Base-by-base conservation (phyloP, 306 rosid species). In the Alnus glutinosa region DNA sequence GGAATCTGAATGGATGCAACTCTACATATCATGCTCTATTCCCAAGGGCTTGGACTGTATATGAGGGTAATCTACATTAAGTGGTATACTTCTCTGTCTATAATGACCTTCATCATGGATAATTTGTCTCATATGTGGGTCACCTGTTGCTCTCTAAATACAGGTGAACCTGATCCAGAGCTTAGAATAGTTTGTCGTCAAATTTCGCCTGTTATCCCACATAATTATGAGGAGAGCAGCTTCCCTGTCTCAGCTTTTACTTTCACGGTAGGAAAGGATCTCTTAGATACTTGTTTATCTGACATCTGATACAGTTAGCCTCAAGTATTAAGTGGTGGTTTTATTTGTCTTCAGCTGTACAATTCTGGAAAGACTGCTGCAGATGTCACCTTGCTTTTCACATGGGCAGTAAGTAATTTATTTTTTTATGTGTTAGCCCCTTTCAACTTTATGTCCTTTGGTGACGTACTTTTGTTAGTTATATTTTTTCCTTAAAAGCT, bases 191-290 rank as follows among this genome's bases (percentile, higher is more conserved):
- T 91, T 72, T 91, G 97, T 87, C 97, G 95, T 80, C 98, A 94
- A 88, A 88, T 94, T 83, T 94, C 97, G 73, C 98, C 98, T 50
- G 32, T 94, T 82, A 89, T 94, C 68, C 98, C 98, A 48, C 95
- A 94, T 81, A 94, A 92, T 84, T 94, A 94, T 85, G 88, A 86
- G 93, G 98, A 94, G 84, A 94, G 98, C 84, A 94, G 98, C 88
- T 89, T 85, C 78, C 98, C 98, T 79, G 97, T 83, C 61, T 84
- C 97, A 37, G 97, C 91, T 78, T 94, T 94, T 79, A 91, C 97
- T 76, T 94, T 82, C 88, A 88, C 92, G 89, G 98, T 92, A 87
- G 58, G 88, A 79, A 73, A 55, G 73, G 55, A 39, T 80, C 81
- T 78, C 55, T 74, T 61, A 69, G 68, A 58, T 70, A 59, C 80